Conservation (phyloP, 208 protist species). For the Trypanosoma avium region DNA sequence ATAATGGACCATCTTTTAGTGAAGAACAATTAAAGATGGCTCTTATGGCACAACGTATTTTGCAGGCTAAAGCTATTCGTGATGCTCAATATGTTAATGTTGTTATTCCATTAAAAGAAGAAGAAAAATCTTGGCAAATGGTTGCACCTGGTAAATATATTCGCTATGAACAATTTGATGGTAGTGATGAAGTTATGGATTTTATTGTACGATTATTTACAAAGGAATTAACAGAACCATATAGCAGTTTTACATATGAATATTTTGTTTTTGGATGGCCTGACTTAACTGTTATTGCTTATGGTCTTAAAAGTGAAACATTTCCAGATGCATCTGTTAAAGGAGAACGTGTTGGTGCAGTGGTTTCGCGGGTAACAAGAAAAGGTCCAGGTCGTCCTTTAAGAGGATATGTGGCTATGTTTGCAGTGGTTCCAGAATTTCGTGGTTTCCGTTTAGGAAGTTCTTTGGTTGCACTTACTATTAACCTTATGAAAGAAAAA, state of each 20-base stretch:
- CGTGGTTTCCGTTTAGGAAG: conserved; percentile 92
- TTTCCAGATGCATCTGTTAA: conserved; percentile 52
- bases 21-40: conserved; percentile 38
- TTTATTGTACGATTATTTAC: conserved; percentile 94
- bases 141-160: conserved; percentile 70
- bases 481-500: conserved; percentile 92
- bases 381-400: conserved; percentile 62
- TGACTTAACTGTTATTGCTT: conserved; percentile 91
- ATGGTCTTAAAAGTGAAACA: conserved; percentile 55
- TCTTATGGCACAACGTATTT: conserved; percentile 40
- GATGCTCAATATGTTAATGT: conserved; percentile 68
- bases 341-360: conserved; percentile 84
- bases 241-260: conserved; percentile 99
- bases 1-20: conserved; percentile 19
- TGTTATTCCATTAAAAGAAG: conserved; percentile 43
- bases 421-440: conserved; percentile 93
- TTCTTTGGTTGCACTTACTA: conserved; percentile 84
- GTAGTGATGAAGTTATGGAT: conserved; percentile 76
- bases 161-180: conserved; percentile 81
- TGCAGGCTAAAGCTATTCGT: conserved; percentile 41
- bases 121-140: conserved; percentile 60
- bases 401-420: conserved; percentile 98
- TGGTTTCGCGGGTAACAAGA: conserved; percentile 86
- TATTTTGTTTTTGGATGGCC: conserved; percentile 98
- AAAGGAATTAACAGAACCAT: conserved; percentile 97